Evolutionary conservation across 805 yeast species (phyloP), one percentile per base, ranked within the genome.

Genomic region (Wickerhamomyces mucosus): DNA sequence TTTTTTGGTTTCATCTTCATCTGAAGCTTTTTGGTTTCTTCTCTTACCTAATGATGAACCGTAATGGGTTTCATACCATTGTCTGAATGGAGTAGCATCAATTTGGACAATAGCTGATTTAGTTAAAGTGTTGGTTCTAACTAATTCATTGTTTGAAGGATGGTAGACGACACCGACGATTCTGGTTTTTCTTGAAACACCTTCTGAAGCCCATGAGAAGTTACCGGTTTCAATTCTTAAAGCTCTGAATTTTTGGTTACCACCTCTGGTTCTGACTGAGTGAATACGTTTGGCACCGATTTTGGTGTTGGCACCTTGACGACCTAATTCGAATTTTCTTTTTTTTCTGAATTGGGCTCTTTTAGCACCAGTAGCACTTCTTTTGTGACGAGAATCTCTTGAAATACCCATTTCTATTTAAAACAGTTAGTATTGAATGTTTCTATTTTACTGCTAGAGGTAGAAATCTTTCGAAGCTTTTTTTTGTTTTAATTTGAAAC

Each of bases 301-400:
- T 78, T 85, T 88, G 74, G 98, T 89, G 88, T 82, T 86, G 63
- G 98, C 95, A 59, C 96, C 78, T 77, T 92, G 98, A 75, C 98
- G 92, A 59, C 98, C 98, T 68, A 83, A 79, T 75, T 89, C 98
- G 65, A 92, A 89, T 94, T 89, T 92, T 79, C 98, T 78, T 95
- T 89, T 89, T 89, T 89, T 89, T 85, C 97, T 89, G 95, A 79
- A 84, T 72, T 86, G 95, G 70, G 97, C 97, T 73, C 96, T 86
- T 74, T 86, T 88, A 67, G 98, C 98, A 82, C 98, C 98, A 64
- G 98, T 88, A 70, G 94, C 95, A 60, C 96, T 72, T 73, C 98
- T 94, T 84, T 89, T 89, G 88, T 92, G 98, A 75, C 96, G 96
- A 70, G 98, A 89, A 78, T 92, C 97, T 78, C 98, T 89, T 72